Evolutionary conservation across 257 asterid genomes (phyloP), one percentile per base, ranked within the genome.

Genomic region (Nicotiana tomentosiformis): DNA sequence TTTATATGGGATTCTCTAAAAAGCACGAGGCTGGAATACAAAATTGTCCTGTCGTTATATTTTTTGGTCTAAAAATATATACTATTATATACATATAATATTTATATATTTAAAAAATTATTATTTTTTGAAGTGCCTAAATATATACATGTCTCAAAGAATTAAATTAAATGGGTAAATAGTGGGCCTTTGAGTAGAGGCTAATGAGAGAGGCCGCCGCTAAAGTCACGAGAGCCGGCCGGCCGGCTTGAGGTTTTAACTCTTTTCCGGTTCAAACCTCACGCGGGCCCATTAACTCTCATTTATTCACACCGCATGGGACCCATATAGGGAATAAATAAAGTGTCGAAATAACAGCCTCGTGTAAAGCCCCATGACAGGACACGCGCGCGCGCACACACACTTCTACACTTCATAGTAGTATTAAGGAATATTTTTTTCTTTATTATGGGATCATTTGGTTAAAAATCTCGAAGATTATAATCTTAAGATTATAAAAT

Each of bases 241-340:
- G 61, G 80, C 64, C 33, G 58, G 66, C 78, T 74, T 82, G 10
- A 72, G 15, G 8, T 62, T 33, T 66, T 29, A 10, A 10, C 85
- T 84, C 79, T 84, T 88, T 84, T 78, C 82, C 14, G 15, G 83
- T 84, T 64, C 82, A 79, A 84, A 80, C 66, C 81, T 84, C 87
- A 87, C 88, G 83, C 39, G 86, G 89, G 82, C 87, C 90, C 91
- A 87, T 84, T 86, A 69, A 82, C 67, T 86, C 85, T 83, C 89
- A 85, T 87, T 86, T 84, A 90, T 82, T 88, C 89, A 78, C 86
- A 87, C 79, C 85, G 81, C 80, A 33, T 77, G 82, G 82, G 82
- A 39, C 32, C 82, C 35, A 43, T 5, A 11, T 7, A 20, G 2
- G 37, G n/a, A 61, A 35, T 30, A 80, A 66, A 32, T 3, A 29